phyloP scores from a whole-genome alignment of 176 grass and related monocot species.

The Phoenix roebelenii region DNA sequence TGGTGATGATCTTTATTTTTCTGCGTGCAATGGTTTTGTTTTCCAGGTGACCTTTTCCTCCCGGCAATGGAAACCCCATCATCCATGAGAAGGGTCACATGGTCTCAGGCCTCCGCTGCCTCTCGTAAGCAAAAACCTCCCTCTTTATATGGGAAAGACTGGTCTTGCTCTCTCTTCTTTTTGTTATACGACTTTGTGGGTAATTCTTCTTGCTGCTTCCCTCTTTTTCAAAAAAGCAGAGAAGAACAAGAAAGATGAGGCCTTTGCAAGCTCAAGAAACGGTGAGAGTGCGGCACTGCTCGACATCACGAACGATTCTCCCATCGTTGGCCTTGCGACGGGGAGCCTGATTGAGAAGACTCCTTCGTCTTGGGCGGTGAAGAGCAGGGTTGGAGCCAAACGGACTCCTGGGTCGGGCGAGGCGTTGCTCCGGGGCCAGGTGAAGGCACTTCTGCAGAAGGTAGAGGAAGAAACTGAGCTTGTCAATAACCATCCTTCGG shows the following conservation, averaged over 20 bases:
- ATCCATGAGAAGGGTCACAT: constrained; percentile 40
- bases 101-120: constrained; percentile 23
- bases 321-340: constrained; percentile 59
- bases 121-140: constrained; percentile 19
- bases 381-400: constrained; percentile 20
- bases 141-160: no score
- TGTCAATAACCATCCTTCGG: background rate
- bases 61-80: constrained; percentile 51
- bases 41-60: background rate
- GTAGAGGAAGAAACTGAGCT: constrained; percentile 51
- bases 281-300: constrained; percentile 35
- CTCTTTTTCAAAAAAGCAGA: constrained; percentile 7
- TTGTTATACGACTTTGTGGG: no score
- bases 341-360: constrained; percentile 27
- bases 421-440: constrained; percentile 72
- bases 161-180: background rate
- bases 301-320: constrained; percentile 95
- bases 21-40: no score
- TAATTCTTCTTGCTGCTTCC: no score
- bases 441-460: constrained; percentile 77
- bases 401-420: constrained; percentile 61
- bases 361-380: constrained; percentile 28
- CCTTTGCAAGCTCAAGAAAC: constrained; percentile 16
- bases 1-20: no score
- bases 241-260: constrained; percentile 16